A percentile compares a stretch with the other conserved stretches of the same genome.
Evolutionary conservation across 1,284 basidiomycete genomes (phyloP).

Genomic region (Serendipita sp.): DNA sequence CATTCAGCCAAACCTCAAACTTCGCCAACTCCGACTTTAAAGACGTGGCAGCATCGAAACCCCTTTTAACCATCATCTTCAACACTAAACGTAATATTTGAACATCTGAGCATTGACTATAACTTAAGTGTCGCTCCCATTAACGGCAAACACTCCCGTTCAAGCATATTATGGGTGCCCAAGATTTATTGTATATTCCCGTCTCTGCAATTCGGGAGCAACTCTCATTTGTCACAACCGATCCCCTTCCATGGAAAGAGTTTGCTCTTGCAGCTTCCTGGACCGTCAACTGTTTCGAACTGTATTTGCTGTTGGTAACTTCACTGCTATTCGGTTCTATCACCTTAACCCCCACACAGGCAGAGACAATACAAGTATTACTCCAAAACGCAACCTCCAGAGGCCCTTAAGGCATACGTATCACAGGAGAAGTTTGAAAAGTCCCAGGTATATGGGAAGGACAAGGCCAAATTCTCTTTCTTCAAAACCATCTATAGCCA

Average conservation of each 20-base stretch:
- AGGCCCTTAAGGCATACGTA: slow-evolving; percentile 61
- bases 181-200: slow-evolving; percentile 14
- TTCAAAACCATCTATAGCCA: slow-evolving; percentile 64
- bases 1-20: no score
- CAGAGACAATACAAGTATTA: slow-evolving; percentile 77
- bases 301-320: slow-evolving; percentile 55
- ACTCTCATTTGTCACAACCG: slow-evolving; percentile 42
- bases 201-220: slow-evolving; percentile 12
- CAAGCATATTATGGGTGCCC: slow-evolving; percentile 12
- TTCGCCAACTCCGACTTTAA: no score
- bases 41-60: no score
- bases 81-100: background rate
- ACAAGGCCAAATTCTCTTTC: slow-evolving; percentile 81
- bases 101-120: background rate
- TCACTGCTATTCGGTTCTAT: background rate
- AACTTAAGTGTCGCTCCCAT: no score
- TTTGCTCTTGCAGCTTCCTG: slow-evolving; percentile 64
- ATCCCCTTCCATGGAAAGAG: slow-evolving; percentile 55
- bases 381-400: slow-evolving; percentile 62
- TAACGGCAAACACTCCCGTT: background rate
- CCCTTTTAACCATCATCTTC: background rate
- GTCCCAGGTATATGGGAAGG: slow-evolving; percentile 80
- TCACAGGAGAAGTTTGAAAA: slow-evolving; percentile 65
- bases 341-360: slow-evolving; percentile 24
- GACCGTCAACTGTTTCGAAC: slow-evolving; percentile 69